Conservation (phyloP, 2,329 filamentous ascomycete genomes). For the Sporothrix inflata region DNA sequence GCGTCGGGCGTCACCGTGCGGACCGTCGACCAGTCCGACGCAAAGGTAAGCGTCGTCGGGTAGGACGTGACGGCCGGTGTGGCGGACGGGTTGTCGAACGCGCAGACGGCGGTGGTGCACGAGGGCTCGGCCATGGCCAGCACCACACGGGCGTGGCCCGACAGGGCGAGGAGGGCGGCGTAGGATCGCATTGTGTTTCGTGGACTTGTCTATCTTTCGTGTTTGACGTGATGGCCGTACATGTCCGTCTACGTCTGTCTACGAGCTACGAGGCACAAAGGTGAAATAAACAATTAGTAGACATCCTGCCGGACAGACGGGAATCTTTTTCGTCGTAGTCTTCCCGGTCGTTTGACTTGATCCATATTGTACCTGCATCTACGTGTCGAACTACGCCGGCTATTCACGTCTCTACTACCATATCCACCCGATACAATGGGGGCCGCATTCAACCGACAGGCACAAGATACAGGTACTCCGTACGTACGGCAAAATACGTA, state of each 20-base stretch:
- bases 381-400: background rate
- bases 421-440: no score
- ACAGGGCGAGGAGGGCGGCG: background rate
- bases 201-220: background rate
- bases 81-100: conserved; percentile 7
- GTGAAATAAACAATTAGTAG: background rate
- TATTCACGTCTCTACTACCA: background rate
- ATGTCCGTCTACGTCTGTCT: no score
- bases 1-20: background rate
- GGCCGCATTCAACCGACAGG: background rate
- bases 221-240: no score
- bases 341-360: no score
- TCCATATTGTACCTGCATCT: background rate
- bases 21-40: conserved; percentile 10
- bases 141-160: background rate
- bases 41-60: conserved; percentile 24
- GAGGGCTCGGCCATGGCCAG: conserved; percentile 20
- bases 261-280: no score
- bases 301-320: background rate
- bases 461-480: no score
- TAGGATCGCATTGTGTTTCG: background rate
- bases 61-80: conserved; percentile 22
- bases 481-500: no score
- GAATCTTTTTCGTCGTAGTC: no score
- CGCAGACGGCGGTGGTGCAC: conserved; percentile 22